phyloP scores from a whole-genome alignment of 257 asterid species.

The Solanum verrucosum region DNA sequence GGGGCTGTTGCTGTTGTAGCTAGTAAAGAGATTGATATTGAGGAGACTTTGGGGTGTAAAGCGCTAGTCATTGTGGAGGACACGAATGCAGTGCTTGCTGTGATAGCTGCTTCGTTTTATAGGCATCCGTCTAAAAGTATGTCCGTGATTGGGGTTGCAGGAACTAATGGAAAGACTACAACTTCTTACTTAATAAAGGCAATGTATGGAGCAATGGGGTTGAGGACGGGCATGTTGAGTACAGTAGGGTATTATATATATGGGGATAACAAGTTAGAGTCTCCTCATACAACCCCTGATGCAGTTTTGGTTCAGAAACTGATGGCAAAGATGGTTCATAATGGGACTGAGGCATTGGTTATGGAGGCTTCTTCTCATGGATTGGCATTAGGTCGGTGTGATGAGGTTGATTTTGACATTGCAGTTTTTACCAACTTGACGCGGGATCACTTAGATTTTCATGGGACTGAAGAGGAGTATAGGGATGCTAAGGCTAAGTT shows the following conservation, averaged over 20 bases:
- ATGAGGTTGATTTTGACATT: constrained; percentile 81
- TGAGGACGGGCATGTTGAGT: constrained; percentile 90
- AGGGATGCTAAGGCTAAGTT: constrained; percentile 55
- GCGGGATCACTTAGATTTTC: constrained; percentile 62
- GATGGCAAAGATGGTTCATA: constrained; percentile 87
- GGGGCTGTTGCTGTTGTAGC: constrained; percentile 95
- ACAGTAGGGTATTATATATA: constrained; percentile 61
- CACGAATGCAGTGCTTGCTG: constrained; percentile 56
- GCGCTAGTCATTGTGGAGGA: constrained; percentile 90
- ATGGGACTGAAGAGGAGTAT: constrained; percentile 63
- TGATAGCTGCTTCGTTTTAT: constrained; percentile 67
- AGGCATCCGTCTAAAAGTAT: constrained; percentile 71
- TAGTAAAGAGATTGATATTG: constrained; percentile 78
- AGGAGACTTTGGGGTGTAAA: constrained; percentile 75
- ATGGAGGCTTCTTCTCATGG: constrained; percentile 80
- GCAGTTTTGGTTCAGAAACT: constrained; percentile 72
- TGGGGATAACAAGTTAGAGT: constrained; percentile 74
- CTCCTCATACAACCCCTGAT: constrained; percentile 39
- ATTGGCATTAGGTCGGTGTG: constrained; percentile 54
- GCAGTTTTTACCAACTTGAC: constrained; percentile 77
- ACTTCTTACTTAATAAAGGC: constrained; percentile 60
- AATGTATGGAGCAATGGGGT: constrained; percentile 93
- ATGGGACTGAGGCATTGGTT: constrained; percentile 83
- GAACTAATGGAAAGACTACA: constrained; percentile 77
- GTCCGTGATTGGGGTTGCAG: constrained; percentile 74